Evolutionary conservation across 306 rosid genomes (phyloP).

Genomic region (Herpetospermum pedunculosum): DNA sequence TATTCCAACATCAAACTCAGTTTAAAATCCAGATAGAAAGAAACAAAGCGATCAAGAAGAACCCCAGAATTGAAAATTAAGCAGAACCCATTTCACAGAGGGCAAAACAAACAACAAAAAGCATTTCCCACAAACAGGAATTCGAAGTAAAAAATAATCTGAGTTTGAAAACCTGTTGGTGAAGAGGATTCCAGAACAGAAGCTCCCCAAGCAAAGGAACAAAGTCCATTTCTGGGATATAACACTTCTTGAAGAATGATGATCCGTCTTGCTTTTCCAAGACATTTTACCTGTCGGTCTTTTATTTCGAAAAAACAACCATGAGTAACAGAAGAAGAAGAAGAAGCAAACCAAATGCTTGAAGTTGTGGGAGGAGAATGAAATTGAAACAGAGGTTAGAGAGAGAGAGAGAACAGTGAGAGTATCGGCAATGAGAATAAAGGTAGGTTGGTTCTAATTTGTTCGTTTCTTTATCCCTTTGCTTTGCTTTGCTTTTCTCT

Average conservation of each 20-base stretch:
- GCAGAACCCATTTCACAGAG: background rate
- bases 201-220: constrained; percentile 68
- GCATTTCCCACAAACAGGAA: background rate
- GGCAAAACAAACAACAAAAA: background rate
- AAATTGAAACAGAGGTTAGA: constrained; percentile 7
- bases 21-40: background rate
- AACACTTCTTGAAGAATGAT: constrained; percentile 41
- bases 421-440: background rate
- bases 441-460: constrained; percentile 13
- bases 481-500: constrained; percentile 19
- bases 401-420: constrained; percentile 8
- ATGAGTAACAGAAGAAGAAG: constrained; percentile 7
- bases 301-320: constrained; percentile 16
- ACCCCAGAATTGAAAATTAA: background rate
- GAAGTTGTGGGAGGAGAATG: background rate
- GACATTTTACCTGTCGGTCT: constrained; percentile 32
- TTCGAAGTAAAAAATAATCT: background rate
- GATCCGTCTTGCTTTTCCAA: constrained; percentile 69
- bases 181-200: constrained; percentile 85
- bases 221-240: constrained; percentile 61
- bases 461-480: constrained; percentile 17
- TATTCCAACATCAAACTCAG: background rate
- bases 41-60: background rate
- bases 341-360: background rate
- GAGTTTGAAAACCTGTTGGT: constrained; percentile 51